Evolutionary conservation across 176 grass and related monocot genomes (phyloP).

Genomic region (Pontederia paniculata): DNA sequence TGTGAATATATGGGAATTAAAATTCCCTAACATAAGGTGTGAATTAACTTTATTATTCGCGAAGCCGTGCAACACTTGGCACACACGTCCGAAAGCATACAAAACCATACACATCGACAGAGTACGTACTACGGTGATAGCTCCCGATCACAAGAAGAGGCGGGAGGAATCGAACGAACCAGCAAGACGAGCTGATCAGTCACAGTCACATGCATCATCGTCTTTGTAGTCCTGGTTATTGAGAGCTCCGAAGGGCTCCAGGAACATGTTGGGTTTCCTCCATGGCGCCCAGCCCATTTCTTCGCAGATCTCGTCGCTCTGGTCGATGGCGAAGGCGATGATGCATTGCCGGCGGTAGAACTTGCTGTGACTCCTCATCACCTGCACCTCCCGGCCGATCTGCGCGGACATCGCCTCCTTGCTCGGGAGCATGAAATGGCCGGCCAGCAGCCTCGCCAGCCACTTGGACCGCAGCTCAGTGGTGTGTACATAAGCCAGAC

Average conservation of each 20-base stretch:
- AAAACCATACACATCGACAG: too few relatives aligned
- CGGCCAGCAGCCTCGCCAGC: conserved; percentile 59
- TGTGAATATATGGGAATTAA: too few relatives aligned
- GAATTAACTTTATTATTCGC: too few relatives aligned
- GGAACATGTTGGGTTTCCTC: conserved; percentile 64
- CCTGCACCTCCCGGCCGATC: conserved; percentile 48
- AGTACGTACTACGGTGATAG: too few relatives aligned
- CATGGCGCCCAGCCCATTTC: conserved; percentile 56
- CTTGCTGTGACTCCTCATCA: too few relatives aligned
- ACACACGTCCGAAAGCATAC: too few relatives aligned
- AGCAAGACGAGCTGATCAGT: too few relatives aligned
- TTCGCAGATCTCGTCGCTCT: conserved; percentile 88
- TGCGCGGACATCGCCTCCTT: conserved; percentile 44
- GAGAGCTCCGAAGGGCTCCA: conserved; percentile 73
- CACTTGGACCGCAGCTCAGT: conserved; percentile 95
- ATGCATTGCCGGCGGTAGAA: too few relatives aligned
- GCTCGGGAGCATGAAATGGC: conserved; percentile 41
- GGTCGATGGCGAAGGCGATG: conserved; percentile 90
- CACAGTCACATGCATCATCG: conserved; percentile 21
- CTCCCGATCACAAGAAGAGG: too few relatives aligned
- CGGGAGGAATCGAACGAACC: too few relatives aligned
- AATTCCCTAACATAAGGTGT: too few relatives aligned
- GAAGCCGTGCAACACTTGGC: too few relatives aligned
- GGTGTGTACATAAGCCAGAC: conserved; percentile 92
- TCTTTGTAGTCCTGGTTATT: conserved; percentile 90